Evolutionary conservation across 441 rosid species (phyloP).

Genomic region (Pelargonium myrrhifolium): DNA sequence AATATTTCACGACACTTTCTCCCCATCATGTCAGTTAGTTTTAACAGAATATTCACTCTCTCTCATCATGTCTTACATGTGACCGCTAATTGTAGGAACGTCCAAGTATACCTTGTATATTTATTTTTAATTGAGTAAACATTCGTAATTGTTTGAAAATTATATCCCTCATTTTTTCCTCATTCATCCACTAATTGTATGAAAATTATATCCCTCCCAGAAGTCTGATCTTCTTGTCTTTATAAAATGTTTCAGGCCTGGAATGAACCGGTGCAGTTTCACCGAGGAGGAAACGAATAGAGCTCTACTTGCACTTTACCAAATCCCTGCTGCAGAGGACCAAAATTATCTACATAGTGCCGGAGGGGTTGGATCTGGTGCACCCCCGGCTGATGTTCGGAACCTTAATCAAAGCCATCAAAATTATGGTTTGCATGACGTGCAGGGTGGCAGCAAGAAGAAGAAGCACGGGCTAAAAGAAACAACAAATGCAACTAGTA

Average conservation of each 20-base stretch:
- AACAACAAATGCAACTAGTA: constrained; percentile 21
- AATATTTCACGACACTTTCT: too few species aligned
- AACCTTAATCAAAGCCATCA: constrained; percentile 27
- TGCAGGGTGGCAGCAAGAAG: constrained; percentile 28
- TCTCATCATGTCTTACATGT: too few species aligned
- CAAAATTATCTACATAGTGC: constrained; percentile 40
- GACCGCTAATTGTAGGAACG: too few species aligned
- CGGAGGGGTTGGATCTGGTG: constrained; percentile 21
- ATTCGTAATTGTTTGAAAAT: too few species aligned
- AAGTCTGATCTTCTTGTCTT: constrained; percentile 26
- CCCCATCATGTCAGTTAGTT: too few species aligned
- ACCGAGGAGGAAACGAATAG: constrained; percentile 71
- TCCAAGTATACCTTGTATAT: too few species aligned
- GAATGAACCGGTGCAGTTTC: constrained; percentile 62
- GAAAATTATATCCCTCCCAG: constrained; percentile 1
- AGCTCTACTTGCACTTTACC: constrained; percentile 47
- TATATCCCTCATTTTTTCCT: too few species aligned
- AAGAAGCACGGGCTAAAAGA: constrained; percentile 41
- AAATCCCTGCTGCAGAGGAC: constrained; percentile 37
- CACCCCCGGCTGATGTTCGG: constrained; percentile 21
- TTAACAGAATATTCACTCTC: too few species aligned
- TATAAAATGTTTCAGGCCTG: constrained; percentile 55
- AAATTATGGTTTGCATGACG: constrained; percentile 23
- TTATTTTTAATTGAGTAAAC: too few species aligned
- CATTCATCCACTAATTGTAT: too few species aligned